These are phyloP conservation scores for Podila verticillata DNA, from an alignment of 192 early-diverging fungal genomes.

Conservation along the genomic window DNA sequence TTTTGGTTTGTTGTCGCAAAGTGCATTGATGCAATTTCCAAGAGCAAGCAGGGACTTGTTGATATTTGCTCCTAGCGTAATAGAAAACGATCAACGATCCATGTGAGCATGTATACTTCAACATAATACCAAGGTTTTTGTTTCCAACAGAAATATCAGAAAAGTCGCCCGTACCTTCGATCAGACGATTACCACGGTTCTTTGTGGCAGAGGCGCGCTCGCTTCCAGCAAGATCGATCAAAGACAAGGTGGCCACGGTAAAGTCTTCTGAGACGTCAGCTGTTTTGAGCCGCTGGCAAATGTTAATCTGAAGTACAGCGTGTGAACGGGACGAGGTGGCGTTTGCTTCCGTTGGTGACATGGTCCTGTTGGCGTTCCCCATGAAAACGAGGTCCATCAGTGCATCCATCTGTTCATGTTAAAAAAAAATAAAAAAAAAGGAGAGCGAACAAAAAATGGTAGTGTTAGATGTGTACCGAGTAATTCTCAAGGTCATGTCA, in stretches of 20 bases:
- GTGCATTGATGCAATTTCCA: slow-evolving; percentile 96
- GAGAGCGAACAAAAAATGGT: background rate
- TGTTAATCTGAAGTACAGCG: slow-evolving; percentile 70
- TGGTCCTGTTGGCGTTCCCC: slow-evolving; percentile 73
- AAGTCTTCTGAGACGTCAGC: slow-evolving; percentile 46
- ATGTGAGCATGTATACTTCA: background rate
- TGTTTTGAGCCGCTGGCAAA: slow-evolving; percentile 37
- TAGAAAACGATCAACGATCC: background rate
- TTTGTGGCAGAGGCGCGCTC: slow-evolving; percentile 95
- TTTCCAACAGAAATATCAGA: background rate
- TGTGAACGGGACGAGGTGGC: slow-evolving; percentile 93
- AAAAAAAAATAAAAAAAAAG: background rate
- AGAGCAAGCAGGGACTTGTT: slow-evolving; percentile 95
- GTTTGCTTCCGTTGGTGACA: slow-evolving; percentile 92
- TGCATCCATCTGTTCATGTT: slow-evolving; percentile 56
- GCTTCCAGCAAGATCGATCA: slow-evolving; percentile 96
- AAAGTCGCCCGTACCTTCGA: slow-evolving; percentile 49
- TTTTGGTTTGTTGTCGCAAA: slow-evolving; percentile 79
- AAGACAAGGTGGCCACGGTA: slow-evolving; percentile 75
- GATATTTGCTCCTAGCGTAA: slow-evolving; percentile 91
- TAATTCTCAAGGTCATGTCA: slow-evolving; percentile 53
- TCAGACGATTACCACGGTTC: slow-evolving; percentile 85
- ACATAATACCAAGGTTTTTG: background rate
- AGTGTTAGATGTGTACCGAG: background rate
- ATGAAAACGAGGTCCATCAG: slow-evolving; percentile 78